Conservation (phyloP, 2,329 filamentous ascomycete genomes). For the Trichoderma asperellum region DNA sequence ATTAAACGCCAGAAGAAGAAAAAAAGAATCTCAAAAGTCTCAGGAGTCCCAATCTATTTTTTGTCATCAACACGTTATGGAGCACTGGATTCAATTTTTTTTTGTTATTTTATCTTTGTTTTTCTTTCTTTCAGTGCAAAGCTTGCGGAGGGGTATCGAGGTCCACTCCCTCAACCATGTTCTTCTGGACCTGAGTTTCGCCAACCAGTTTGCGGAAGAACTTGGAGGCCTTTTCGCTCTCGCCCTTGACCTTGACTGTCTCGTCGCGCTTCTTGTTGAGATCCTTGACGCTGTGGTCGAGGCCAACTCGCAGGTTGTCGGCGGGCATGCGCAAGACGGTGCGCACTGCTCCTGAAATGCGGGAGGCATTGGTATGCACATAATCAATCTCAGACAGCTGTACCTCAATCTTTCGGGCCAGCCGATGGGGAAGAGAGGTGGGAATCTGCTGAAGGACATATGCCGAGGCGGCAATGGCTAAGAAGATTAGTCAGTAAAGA, state of each 20-base stretch:
- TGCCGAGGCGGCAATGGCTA: slow-evolving; percentile 73
- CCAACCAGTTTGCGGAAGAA: slow-evolving; percentile 88
- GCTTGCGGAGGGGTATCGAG: slow-evolving; percentile 49
- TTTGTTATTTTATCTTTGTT: not conserved
- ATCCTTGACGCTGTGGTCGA: slow-evolving; percentile 85
- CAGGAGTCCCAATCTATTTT: slow-evolving; percentile 23
- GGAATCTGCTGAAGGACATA: slow-evolving; percentile 89
- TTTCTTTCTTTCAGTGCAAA: slow-evolving; percentile 34
- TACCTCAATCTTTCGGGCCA: slow-evolving; percentile 80
- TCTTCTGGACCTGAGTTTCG: slow-evolving; percentile 59
- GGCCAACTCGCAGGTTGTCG: slow-evolving; percentile 78
- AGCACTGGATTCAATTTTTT: not conserved
- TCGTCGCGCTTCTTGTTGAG: slow-evolving; percentile 78
- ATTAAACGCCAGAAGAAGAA: slow-evolving; percentile 10
- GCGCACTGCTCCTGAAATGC: slow-evolving; percentile 84
- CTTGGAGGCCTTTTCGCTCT: slow-evolving; percentile 85
- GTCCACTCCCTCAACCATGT: slow-evolving; percentile 56
- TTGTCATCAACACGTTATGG: slow-evolving; percentile 21
- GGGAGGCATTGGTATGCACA: slow-evolving; percentile 82
- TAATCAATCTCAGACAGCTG: slow-evolving; percentile 87
- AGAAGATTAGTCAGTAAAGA: slow-evolving; percentile 28
- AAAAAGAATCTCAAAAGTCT: not conserved
- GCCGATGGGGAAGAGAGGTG: slow-evolving; percentile 80
- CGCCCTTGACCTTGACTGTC: slow-evolving; percentile 76
- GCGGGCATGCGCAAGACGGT: slow-evolving; percentile 87